Base-by-base conservation (phyloP, 2,329 filamentous ascomycete genomes). In the Tolypocladium nubicola region DNA sequence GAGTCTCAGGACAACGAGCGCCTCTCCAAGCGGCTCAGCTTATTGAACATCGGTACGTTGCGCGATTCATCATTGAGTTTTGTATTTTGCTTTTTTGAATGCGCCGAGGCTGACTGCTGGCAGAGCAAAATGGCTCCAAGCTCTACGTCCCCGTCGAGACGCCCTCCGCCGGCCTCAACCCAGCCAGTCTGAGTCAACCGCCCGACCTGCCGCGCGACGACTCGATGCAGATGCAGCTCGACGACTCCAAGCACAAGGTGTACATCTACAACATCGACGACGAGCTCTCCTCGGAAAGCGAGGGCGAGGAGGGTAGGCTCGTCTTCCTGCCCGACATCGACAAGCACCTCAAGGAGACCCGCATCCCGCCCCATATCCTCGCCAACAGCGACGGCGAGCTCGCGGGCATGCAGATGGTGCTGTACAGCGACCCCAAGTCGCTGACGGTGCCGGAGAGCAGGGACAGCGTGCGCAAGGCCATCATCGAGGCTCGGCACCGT, bases 241-340 rank as follows among this genome's bases (percentile, higher is more conserved):
- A 97, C 73, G 87, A 96, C 72, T 87, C 89, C 38, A 88, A 89
- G 66, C 80, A 96, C 75, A 89, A 88, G 67, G 84, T 97, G 59
- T 97, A 94, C 78, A 91, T 99, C 64, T 87, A 92, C 76, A 86
- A 95, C 71, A 79, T 99, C 11, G 91, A 96, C 68, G 88, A 88
- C 64, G 93, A 97, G 73, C 81, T 97, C 38, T 86, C 87, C 16
- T 76, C 75, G 9, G 73, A 72, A 59, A 71, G 63, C 63, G 69
- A 71, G 14, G 61, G 60, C 57, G 78, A 80, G 60, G 77, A 82
- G 26, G 80, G 81, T 63, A 80, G 77, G 62, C 80, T 95, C 52
- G 79, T 92, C 67, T 91, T 97, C 75, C 80, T 96, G 0, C 86
- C 90, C 0, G 89, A 95, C 68, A 88, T 97, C 56, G 87, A 93